A percentile compares a stretch with the other conserved stretches of the same genome.
Conservation (phyloP, 164 flowering plant species). For the Magnolia kwangsiensis region DNA sequence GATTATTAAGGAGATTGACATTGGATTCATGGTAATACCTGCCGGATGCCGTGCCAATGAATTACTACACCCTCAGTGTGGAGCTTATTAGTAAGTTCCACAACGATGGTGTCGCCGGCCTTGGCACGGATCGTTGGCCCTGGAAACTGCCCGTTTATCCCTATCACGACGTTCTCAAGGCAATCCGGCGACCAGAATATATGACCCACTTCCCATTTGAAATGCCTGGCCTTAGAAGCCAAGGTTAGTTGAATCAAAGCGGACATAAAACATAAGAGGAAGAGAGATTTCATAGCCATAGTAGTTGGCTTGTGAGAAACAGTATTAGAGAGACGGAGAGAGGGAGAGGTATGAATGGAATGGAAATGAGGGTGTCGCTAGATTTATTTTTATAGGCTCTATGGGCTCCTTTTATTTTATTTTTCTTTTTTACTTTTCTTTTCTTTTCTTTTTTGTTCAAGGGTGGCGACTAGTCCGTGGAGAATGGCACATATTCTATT, state of each 20-base stretch:
- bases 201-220: slow-evolving; percentile 70
- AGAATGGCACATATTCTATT: too few species aligned
- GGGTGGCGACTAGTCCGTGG: too few species aligned
- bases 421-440: too few species aligned
- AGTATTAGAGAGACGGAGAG: too few species aligned
- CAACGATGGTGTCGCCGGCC: slow-evolving; percentile 69
- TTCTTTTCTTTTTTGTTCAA: too few species aligned
- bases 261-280: slow-evolving; percentile 4
- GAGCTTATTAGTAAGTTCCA: slow-evolving; percentile 70
- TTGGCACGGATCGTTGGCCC: slow-evolving; percentile 80
- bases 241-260: not conserved
- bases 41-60: slow-evolving; percentile 96
- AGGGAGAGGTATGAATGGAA: too few species aligned
- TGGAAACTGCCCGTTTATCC: slow-evolving; percentile 83
- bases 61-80: slow-evolving; percentile 81
- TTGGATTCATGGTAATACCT: slow-evolving; percentile 31
- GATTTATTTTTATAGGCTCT: too few species aligned
- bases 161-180: slow-evolving; percentile 53
- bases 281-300: slow-evolving; percentile 1
- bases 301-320: not conserved
- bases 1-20: not conserved
- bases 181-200: slow-evolving; percentile 76
- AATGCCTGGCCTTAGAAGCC: slow-evolving; percentile 40
- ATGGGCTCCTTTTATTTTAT: too few species aligned
- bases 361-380: too few species aligned